These are phyloP conservation scores for Chlorella sp. DNA, from an alignment of 139 green algal species.

Conservation along the genomic window DNA sequence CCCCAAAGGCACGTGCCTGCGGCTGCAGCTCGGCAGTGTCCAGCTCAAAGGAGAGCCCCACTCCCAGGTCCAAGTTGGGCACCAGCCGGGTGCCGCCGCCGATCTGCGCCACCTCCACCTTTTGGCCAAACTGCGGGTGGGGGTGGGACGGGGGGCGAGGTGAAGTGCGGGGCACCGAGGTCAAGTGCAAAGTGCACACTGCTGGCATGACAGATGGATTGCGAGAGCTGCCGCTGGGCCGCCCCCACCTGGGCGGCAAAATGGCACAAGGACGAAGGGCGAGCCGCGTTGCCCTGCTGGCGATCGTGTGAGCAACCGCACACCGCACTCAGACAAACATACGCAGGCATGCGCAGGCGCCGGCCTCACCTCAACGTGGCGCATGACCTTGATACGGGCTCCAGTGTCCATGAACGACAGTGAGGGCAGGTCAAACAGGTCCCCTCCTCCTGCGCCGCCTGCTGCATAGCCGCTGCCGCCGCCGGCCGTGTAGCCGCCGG, in stretches of 20 bases:
- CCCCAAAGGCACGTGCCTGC: background rate
- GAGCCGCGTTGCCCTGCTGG: too few relatives aligned
- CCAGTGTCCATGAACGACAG: conserved; percentile 33
- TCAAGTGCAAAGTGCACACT: too few relatives aligned
- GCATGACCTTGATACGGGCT: conserved; percentile 41
- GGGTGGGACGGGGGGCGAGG: background rate
- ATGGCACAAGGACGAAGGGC: too few relatives aligned
- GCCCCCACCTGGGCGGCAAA: too few relatives aligned
- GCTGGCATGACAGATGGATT: too few relatives aligned
- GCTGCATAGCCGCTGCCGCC: background rate
- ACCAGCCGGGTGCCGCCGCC: background rate
- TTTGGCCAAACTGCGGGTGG: conserved; percentile 19
- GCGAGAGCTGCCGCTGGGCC: too few relatives aligned
- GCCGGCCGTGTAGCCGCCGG: background rate
- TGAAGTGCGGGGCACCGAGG: too few relatives aligned
- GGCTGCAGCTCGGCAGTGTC: conserved; percentile 43
- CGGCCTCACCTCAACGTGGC: conserved; percentile 31
- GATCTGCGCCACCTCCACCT: background rate
- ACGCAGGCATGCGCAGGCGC: too few relatives aligned
- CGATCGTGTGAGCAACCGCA: too few relatives aligned
- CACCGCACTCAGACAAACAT: too few relatives aligned
- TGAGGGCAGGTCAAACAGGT: conserved; percentile 5
- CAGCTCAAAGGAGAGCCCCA: conserved; percentile 40
- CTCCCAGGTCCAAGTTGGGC: conserved; percentile 31
- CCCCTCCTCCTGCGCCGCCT: background rate